A percentile compares a stretch with the other conserved stretches of the same genome.
These are phyloP conservation scores for Phoma sp. DNA, from an alignment of 2,329 filamentous ascomycete species.

Conservation along the genomic window DNA sequence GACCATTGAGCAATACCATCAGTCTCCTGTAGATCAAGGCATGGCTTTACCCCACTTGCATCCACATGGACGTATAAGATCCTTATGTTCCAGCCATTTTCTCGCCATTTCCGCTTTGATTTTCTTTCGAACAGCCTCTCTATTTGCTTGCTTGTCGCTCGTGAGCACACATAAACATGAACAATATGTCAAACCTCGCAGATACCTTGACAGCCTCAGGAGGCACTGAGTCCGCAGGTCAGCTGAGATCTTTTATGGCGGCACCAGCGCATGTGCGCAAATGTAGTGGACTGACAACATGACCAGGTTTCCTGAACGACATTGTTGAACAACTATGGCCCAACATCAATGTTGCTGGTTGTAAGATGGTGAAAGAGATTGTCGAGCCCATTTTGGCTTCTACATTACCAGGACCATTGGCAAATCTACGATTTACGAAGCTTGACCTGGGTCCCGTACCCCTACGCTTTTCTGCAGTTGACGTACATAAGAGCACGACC, in stretches of 20 bases:
- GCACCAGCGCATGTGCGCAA: neutral
- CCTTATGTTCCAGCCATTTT: neutral
- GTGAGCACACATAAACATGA: slow-evolving; percentile 1
- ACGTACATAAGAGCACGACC: slow-evolving; percentile 54
- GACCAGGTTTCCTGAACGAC: slow-evolving; percentile 55
- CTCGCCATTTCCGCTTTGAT: neutral
- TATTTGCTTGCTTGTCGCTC: neutral
- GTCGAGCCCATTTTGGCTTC: slow-evolving; percentile 57
- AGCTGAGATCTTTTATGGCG: slow-evolving; percentile 1
- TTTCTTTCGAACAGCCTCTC: neutral
- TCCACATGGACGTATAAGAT: slow-evolving; percentile 13
- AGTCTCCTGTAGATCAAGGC: slow-evolving; percentile 8
- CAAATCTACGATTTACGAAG: slow-evolving; percentile 54
- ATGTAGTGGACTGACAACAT: neutral
- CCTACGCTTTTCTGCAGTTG: slow-evolving; percentile 51
- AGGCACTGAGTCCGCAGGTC: slow-evolving; percentile 50
- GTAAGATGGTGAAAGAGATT: slow-evolving; percentile 55
- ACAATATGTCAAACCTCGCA: slow-evolving; percentile 41
- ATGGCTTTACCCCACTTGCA: slow-evolving; percentile 13
- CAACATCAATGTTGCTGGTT: slow-evolving; percentile 55
- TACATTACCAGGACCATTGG: slow-evolving; percentile 55
- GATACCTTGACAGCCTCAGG: slow-evolving; percentile 52
- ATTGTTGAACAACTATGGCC: slow-evolving; percentile 58
- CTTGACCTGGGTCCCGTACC: slow-evolving; percentile 55
- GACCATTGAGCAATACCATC: slow-evolving; percentile 8